Evolutionary conservation across 2,329 filamentous ascomycete species (phyloP), one percentile per base, ranked within the genome.

Genomic region (Colletotrichum scovillei): DNA sequence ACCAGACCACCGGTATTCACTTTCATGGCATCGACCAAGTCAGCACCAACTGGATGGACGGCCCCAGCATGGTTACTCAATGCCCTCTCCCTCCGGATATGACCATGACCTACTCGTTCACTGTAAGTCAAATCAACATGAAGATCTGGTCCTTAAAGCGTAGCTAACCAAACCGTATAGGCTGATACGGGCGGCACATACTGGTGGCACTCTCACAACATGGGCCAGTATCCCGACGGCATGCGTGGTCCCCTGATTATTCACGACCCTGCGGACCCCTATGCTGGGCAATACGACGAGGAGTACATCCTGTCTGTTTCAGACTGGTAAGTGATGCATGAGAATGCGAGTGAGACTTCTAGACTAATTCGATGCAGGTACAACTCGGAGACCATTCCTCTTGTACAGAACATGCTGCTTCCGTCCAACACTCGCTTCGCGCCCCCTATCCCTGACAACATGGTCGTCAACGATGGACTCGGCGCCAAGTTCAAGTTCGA

Each of bases 161-260:
- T 8, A n/a, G 55, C 35, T 71, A 5, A 72, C 28, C 14, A 24
- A 28, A 35, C 2, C 2, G 6, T 26, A 35, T 26, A 74, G 72
- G 72, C 72, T 58, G 82, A 87, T 70, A 75, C 76, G 12, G 78
- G 84, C 3, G 86, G 86, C 6, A 87, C 86, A 4, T 88, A 82
- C 67, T 88, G 86, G 86, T 88, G 84, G 84, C 92, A 93, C 80
- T 91, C 89, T 0, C 92, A 93, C 79, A 85, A 88, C 68, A 87
- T 87, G 81, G 90, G 87, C 2, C 91, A 92, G 77, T 93, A 92
- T 76, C 90, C 91, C 0, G 91, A 93, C 78, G 91, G 91, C n/a
- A 84, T 92, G 57, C 89, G 91, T 22, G 90, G 89, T 1, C 83
- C 89, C 0, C 77, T 93, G 55, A 89, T 93, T 68, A 85, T 93